Evolutionary conservation across 1,284 basidiomycete genomes (phyloP).

Genomic region (Pholiota adiposa): DNA sequence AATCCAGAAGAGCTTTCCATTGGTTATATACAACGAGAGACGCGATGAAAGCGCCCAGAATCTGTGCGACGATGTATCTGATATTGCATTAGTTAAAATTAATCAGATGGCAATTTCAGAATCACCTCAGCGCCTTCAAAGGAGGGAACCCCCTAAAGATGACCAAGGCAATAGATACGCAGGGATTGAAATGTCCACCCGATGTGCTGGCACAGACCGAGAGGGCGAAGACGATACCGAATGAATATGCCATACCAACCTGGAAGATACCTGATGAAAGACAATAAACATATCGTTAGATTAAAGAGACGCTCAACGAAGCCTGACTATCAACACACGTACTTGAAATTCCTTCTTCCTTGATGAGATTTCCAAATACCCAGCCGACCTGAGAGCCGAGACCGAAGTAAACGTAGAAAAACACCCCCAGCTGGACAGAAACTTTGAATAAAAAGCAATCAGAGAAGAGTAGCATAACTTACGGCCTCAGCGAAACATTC

Average conservation of each 20-base stretch:
- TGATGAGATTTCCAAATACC: constrained; percentile 53
- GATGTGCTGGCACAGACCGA: constrained; percentile 56
- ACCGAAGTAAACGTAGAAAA: constrained; percentile 57
- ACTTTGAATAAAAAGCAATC: not conserved
- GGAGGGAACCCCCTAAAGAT: constrained; percentile 61
- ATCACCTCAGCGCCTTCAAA: constrained; percentile 54
- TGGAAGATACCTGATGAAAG: constrained; percentile 54
- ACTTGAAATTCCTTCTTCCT: constrained; percentile 53
- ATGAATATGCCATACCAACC: constrained; percentile 64
- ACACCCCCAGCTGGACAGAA: constrained; percentile 34
- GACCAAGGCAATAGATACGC: constrained; percentile 58
- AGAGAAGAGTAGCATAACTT: constrained; percentile 19
- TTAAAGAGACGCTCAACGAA: not conserved
- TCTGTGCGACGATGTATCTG: constrained; percentile 68
- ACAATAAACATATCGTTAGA: not conserved
- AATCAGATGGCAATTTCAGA: not conserved
- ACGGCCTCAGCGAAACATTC: constrained; percentile 68
- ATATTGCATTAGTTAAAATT: constrained; percentile 7
- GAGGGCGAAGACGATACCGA: constrained; percentile 67
- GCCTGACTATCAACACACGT: constrained; percentile 31
- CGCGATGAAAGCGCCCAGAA: constrained; percentile 66
- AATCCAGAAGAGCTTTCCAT: constrained; percentile 56
- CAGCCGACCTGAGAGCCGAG: constrained; percentile 62
- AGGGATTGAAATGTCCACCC: constrained; percentile 68
- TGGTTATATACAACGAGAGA: constrained; percentile 63